phyloP scores from a whole-genome alignment of 768 basidiomycete genomes.

The Mycena filopes region DNA sequence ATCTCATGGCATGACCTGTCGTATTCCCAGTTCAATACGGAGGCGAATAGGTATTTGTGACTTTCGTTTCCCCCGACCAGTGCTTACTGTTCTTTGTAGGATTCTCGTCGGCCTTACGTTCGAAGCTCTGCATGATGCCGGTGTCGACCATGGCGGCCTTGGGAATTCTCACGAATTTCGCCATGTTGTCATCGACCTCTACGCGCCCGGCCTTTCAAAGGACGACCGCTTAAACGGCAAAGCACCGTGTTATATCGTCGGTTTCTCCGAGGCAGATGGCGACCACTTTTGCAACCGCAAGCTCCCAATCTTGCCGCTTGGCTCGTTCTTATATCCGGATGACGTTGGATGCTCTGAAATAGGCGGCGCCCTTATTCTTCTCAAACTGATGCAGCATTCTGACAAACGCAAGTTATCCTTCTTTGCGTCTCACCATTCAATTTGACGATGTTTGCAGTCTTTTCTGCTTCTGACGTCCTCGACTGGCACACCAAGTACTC shows the following conservation, averaged over 20 bases:
- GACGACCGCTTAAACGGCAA: background rate
- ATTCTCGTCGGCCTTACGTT: constrained; percentile 10
- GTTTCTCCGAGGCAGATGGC: constrained; percentile 2
- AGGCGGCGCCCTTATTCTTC: background rate
- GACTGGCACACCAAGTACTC: constrained; percentile 20
- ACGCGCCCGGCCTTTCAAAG: background rate
- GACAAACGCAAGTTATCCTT: background rate
- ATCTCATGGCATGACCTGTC: constrained; percentile 13
- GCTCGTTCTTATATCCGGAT: background rate
- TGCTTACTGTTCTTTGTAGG: constrained; percentile 4
- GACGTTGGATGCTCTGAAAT: background rate
- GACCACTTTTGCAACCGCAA: constrained; percentile 14
- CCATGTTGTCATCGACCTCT: constrained; percentile 10
- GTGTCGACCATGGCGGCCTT: background rate
- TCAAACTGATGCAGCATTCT: background rate
- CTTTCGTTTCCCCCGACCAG: too few species aligned
- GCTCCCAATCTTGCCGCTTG: constrained; percentile 13
- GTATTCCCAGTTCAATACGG: constrained; percentile 3
- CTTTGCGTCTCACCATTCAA: too few species aligned
- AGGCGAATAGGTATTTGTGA: too few species aligned
- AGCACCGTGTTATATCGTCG: constrained; percentile 19
- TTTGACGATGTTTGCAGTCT: too few species aligned
- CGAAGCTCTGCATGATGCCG: constrained; percentile 9
- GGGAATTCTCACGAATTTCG: background rate
- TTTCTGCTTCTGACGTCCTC: too few species aligned